Evolutionary conservation across 148 eudicot genomes (phyloP).

Genomic region (Talinum fruticosum): DNA sequence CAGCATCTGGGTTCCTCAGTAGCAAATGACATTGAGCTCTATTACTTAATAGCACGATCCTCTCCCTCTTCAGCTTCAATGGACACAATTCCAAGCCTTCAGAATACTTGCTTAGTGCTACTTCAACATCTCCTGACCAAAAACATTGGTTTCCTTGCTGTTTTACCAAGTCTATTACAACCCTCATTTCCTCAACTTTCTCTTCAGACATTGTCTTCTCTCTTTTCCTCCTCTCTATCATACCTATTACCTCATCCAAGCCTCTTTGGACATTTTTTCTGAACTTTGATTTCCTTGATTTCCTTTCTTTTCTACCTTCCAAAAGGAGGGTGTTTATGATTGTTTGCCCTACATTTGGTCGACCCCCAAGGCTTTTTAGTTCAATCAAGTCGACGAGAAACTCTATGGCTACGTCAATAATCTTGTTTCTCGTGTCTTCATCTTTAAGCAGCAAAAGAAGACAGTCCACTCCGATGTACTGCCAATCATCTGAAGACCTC

Average conservation of each 20-base stretch:
- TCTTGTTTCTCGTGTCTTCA: constrained; percentile 37
- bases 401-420: constrained; percentile 32
- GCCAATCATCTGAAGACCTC: constrained; percentile 77
- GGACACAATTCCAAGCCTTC: constrained; percentile 59
- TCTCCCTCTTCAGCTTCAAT: constrained; percentile 46
- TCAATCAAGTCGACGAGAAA: constrained; percentile 53
- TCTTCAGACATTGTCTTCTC: constrained; percentile 43
- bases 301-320: background rate
- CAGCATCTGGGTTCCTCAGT: constrained; percentile 39
- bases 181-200: constrained; percentile 39
- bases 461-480: constrained; percentile 64
- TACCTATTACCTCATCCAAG: constrained; percentile 44
- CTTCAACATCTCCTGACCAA: constrained; percentile 39
- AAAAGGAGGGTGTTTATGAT: constrained; percentile 26
- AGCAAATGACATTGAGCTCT: constrained; percentile 64
- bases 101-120: constrained; percentile 42
- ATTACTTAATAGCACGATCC: constrained; percentile 57
- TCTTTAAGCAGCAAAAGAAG: constrained; percentile 57
- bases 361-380: constrained; percentile 34
- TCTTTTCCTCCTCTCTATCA: constrained; percentile 36
- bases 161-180: constrained; percentile 35
- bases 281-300: constrained; percentile 28
- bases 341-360: constrained; percentile 42
- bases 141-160: constrained; percentile 53
- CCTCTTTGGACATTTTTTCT: constrained; percentile 20